Base-by-base conservation (phyloP, 1,284 basidiomycete genomes). In the Xerocomus minutiporus region DNA sequence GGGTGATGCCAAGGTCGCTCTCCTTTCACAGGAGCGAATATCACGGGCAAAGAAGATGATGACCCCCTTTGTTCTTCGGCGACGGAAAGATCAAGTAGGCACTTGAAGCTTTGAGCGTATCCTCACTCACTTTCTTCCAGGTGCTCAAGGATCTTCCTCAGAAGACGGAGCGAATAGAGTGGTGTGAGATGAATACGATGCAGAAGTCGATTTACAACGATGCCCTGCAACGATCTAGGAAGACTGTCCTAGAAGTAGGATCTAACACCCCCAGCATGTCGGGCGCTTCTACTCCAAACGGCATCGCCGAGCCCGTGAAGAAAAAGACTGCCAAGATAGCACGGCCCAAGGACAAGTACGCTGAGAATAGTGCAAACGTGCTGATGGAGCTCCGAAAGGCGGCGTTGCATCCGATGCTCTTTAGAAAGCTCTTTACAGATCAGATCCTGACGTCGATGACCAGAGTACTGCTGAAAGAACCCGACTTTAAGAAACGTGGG, bases 11-110 rank as follows among this genome's bases (percentile, higher is more conserved):
- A 91, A 90, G 57, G 84, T 91, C 47, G 90, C 89, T 40, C 69
- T 97, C 40, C 83, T 99, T 13, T 90, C 94, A 6, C 86, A 91
- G 66, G 88, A 94, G 67, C 86, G 95, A 44, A 90, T 97, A 26
- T 91, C 93, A 46, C 77, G 96, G 52, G 97, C 97, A 5, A 97
- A 98, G 74, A 93, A 91, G 69, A 97, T 99, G 94, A 94, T 99
- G 87, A 95, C 92, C 15, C 97, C 97, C 0, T 99, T 99, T 68
- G 95, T 99, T 28, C 80, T 99, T 20, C 88, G 97, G 23, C 82
- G 97, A 46, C 83, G 95, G 59, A 99, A 99, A 73, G 91, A 94
- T 58, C 90, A 93, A 73, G 89, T 84, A 58, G 48, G 73, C 59
- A 32, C 3, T 20, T 23, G 4, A 38, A 49, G 25, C 11, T 26